Conservation (phyloP, 345 rosid genomes). For the Populus nigra region DNA sequence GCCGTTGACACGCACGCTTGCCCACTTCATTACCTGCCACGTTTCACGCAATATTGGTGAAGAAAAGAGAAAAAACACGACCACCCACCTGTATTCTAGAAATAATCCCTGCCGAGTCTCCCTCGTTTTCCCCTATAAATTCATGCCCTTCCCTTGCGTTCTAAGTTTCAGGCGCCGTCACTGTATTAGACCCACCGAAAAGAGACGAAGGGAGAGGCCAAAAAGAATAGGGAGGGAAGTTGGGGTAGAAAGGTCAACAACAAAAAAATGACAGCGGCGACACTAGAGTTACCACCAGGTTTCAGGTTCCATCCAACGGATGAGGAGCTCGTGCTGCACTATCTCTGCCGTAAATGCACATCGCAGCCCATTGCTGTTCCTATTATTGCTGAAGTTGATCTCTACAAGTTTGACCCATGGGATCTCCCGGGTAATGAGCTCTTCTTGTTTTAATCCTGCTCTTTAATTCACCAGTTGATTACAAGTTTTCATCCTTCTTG, state of each 20-base stretch:
- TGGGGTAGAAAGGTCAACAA: conserved; percentile 5
- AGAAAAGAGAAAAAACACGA: conserved; percentile 4
- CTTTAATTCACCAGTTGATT: background rate
- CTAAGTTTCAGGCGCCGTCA: conserved; percentile 67
- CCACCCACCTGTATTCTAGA: conserved; percentile 50
- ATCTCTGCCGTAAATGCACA: conserved; percentile 76
- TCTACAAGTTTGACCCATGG: conserved; percentile 84
- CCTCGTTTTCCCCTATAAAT: conserved; percentile 43
- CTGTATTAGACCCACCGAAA: background rate
- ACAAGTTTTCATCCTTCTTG: background rate
- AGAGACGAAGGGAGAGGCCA: background rate
- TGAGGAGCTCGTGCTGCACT: conserved; percentile 92
- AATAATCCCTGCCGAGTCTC: conserved; percentile 42
- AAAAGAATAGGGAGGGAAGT: background rate
- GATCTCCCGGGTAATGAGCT: conserved; percentile 68
- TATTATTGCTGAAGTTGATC: conserved; percentile 75
- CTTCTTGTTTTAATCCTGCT: background rate
- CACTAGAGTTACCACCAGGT: conserved; percentile 75
- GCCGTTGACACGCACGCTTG: conserved; percentile 41
- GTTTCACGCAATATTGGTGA: conserved; percentile 38
- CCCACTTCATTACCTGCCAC: conserved; percentile 42
- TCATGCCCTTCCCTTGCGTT: conserved; percentile 29
- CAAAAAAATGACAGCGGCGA: conserved; percentile 34
- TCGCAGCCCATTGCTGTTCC: conserved; percentile 74
- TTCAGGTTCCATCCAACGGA: conserved; percentile 96